Evolutionary conservation across 345 rosid species (phyloP).

Genomic region (Pugionium cornutum): DNA sequence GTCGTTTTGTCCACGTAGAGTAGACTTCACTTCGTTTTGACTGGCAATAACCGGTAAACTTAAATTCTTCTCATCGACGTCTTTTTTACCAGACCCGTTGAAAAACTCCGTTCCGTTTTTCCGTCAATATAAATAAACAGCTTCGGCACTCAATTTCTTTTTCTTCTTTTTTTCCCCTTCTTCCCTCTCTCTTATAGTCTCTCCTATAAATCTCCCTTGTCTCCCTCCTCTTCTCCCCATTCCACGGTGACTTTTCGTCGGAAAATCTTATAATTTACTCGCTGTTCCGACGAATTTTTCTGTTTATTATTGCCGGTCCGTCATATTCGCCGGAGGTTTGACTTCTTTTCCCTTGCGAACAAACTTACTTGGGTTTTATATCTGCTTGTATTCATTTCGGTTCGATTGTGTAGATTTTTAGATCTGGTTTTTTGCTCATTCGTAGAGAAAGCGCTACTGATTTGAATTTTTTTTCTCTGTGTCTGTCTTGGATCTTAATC

Average conservation of each 20-base stretch:
- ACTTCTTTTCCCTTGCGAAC: constrained; percentile 15
- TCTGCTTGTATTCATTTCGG: background rate
- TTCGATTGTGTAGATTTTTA: constrained; percentile 27
- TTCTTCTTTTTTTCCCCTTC: constrained; percentile 5
- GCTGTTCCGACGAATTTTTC: constrained; percentile 23
- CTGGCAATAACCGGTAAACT: constrained; percentile 44
- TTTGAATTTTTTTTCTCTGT: constrained; percentile 19
- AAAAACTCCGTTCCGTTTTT: constrained; percentile 22
- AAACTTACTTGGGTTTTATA: constrained; percentile 28
- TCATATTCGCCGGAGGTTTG: constrained; percentile 8
- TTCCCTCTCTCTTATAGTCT: constrained; percentile 22
- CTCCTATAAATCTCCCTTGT: constrained; percentile 19
- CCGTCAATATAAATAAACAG: constrained; percentile 52
- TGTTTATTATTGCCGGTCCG: background rate
- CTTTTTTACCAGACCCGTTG: constrained; percentile 31
- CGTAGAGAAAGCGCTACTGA: background rate
- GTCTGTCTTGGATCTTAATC: constrained; percentile 49
- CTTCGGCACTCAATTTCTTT: background rate
- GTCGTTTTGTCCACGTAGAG: constrained; percentile 25
- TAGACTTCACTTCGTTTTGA: background rate
- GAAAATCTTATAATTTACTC: constrained; percentile 22
- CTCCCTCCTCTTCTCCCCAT: constrained; percentile 23
- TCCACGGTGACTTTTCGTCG: constrained; percentile 44
- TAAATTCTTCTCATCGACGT: constrained; percentile 25
- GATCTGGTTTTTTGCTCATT: constrained; percentile 24